phyloP scores from a whole-genome alignment of 164 flowering plant species.

The Macadamia integrifolia region DNA sequence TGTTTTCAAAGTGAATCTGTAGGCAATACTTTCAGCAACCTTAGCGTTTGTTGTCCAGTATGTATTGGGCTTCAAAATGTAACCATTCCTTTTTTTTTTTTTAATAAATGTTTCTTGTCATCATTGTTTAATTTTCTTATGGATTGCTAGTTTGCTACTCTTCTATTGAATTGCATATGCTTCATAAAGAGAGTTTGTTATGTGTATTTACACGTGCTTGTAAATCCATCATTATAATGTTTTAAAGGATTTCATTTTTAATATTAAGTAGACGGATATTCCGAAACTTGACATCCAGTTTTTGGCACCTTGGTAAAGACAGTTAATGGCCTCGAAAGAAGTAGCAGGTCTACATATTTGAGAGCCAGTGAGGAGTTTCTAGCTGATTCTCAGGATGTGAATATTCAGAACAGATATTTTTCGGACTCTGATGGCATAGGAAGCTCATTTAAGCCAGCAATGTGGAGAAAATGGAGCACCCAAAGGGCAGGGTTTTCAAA shows the following conservation, averaged over 20 bases:
- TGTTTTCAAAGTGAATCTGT: background rate
- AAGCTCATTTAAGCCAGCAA: slow-evolving; percentile 32
- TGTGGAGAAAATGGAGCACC: slow-evolving; percentile 58
- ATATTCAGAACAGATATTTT: slow-evolving; percentile 13
- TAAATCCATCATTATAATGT: background rate
- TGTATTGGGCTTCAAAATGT: no score
- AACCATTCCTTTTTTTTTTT: background rate
- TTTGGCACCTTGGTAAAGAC: slow-evolving; percentile 42
- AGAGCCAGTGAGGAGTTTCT: slow-evolving; percentile 8
- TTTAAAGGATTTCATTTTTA: background rate
- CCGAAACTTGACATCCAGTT: slow-evolving; percentile 16
- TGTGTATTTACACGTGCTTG: background rate
- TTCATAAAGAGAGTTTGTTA: background rate
- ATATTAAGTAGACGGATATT: background rate
- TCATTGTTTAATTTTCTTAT: no score
- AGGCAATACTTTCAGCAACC: background rate
- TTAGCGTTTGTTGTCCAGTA: background rate
- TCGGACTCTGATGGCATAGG: slow-evolving; percentile 15
- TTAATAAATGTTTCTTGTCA: background rate
- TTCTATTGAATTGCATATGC: background rate
- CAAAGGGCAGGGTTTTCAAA: slow-evolving; percentile 42
- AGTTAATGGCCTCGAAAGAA: slow-evolving; percentile 35
- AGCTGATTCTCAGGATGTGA: slow-evolving; percentile 9
- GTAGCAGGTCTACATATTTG: slow-evolving; percentile 15
- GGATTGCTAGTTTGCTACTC: no score